Base-by-base conservation (phyloP, 768 basidiomycete species). In the Termitomyces titanicus region DNA sequence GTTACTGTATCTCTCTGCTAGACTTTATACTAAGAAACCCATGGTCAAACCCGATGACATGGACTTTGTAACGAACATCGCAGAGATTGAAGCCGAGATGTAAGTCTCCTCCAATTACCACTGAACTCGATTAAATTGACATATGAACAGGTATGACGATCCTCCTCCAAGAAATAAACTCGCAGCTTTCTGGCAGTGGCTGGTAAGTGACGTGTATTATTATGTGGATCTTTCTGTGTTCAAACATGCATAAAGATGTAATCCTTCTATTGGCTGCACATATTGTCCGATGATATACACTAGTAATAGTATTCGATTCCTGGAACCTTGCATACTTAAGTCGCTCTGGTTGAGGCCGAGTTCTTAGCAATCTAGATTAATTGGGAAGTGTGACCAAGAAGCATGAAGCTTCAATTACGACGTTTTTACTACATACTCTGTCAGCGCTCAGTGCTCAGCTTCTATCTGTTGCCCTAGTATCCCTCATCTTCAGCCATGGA, bases 51-150 rank as follows among this genome's bases (percentile, higher is more conserved):
- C 84, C 0, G 64, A 77, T 20, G 84, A 95, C 34, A 94, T 98
- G 90, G 95, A 97, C 72, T 94, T 95, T 65, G 72, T 85, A 40
- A 77, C 79, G 5, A 82, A 86, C 56, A 75, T 89, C 52, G 84
- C 79, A 34, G 81, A 86, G 64, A 85, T 90, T 43, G 85, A 86
- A 63, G 85, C 86, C 0, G 84, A 82, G 2, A 78, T 75, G 76
- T 81, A 61, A 57, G 77, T 72, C 56, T 34, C 37, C 38, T 45
- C n/a, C 13, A 20, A 46, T 12, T 1, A 31, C 34, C 20, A 17
- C 51, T 53, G 17, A 54, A 50, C 12, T 22, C 11, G 29, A 29
- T 9, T 9, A 29, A 54, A 9, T 18, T 45, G 17, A 51, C 37
- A 33, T 11, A 39, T 54, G 20, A 37, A 37, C 42, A 81, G 80